Percentiles rank a stretch among this genome's conserved stretches.
Evolutionary conservation across 2,329 filamentous ascomycete genomes (phyloP).

Genomic region (Tolypocladium paradoxum): DNA sequence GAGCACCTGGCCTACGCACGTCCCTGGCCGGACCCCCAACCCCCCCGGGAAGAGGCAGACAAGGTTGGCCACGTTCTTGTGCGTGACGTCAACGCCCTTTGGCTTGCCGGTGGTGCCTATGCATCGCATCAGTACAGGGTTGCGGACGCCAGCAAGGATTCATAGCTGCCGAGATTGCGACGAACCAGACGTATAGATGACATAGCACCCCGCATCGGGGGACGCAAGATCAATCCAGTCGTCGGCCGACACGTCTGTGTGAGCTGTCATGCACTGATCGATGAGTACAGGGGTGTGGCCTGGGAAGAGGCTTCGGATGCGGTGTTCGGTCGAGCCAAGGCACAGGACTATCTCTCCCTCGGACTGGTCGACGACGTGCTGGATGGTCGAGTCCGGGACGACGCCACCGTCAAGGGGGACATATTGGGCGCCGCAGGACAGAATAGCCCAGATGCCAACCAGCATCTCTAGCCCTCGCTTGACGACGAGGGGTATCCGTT

Average conservation of each 20-base stretch:
- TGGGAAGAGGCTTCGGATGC: constrained; percentile 17
- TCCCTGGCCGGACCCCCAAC: constrained; percentile 37
- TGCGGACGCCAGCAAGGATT: background rate
- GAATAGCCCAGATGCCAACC: constrained; percentile 42
- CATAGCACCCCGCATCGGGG: constrained; percentile 29
- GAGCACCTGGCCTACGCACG: constrained; percentile 42
- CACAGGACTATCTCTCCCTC: constrained; percentile 34
- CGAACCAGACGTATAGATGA: constrained; percentile 44
- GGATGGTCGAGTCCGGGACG: constrained; percentile 35
- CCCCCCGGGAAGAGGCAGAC: constrained; percentile 38
- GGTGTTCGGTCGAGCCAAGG: constrained; percentile 25
- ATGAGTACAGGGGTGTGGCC: constrained; percentile 15
- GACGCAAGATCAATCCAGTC: constrained; percentile 20
- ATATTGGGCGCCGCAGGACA: constrained; percentile 48
- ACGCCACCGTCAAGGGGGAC: constrained; percentile 47
- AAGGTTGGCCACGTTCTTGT: constrained; percentile 43
- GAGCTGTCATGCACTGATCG: constrained; percentile 11
- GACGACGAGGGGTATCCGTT: constrained; percentile 43
- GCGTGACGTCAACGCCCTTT: constrained; percentile 48
- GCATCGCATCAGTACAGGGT: background rate
- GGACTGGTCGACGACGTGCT: constrained; percentile 37
- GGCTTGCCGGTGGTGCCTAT: constrained; percentile 42
- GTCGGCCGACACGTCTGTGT: constrained; percentile 2
- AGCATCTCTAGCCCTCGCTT: constrained; percentile 46
- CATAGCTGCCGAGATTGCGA: background rate